phyloP scores from a whole-genome alignment of 2,329 filamentous ascomycete species.

The Trichoderma sp. region DNA sequence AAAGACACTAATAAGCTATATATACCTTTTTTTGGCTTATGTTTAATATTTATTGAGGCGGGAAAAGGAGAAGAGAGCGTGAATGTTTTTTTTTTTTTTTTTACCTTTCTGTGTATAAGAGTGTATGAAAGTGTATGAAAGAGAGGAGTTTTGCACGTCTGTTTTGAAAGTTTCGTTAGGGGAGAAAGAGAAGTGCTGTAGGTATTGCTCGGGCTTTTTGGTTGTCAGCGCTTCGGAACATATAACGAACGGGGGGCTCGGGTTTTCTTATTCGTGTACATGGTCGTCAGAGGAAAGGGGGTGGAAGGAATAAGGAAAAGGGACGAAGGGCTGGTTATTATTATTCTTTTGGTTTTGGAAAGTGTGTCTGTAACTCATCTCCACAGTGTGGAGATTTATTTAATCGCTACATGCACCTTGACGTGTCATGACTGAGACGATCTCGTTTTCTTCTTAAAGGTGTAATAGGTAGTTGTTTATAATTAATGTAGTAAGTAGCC shows the following conservation, averaged over 20 bases:
- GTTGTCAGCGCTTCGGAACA: neutral
- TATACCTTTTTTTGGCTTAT: neutral
- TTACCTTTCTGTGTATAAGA: neutral
- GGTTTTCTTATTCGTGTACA: neutral
- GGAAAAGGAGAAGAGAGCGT: neutral
- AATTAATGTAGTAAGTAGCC: neutral
- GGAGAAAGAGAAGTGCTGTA: neutral
- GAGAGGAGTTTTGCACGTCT: neutral
- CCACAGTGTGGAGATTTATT: neutral
- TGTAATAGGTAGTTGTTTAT: neutral
- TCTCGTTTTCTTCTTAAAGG: neutral
- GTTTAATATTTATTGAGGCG: neutral
- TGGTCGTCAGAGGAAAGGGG: neutral
- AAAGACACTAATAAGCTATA: neutral
- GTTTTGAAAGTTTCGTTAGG: neutral
- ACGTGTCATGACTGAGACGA: neutral
- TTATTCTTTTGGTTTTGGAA: neutral
- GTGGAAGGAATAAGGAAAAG: neutral
- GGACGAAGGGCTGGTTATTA: neutral
- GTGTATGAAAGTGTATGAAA: neutral
- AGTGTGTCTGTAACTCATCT: neutral
- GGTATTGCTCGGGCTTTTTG: neutral
- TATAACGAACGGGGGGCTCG: neutral
- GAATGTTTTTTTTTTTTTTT: neutral
- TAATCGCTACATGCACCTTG: neutral